Evolutionary conservation across 1,284 basidiomycete genomes (phyloP), one percentile per base, ranked within the genome.

Genomic region (Hymenochaete sp.): DNA sequence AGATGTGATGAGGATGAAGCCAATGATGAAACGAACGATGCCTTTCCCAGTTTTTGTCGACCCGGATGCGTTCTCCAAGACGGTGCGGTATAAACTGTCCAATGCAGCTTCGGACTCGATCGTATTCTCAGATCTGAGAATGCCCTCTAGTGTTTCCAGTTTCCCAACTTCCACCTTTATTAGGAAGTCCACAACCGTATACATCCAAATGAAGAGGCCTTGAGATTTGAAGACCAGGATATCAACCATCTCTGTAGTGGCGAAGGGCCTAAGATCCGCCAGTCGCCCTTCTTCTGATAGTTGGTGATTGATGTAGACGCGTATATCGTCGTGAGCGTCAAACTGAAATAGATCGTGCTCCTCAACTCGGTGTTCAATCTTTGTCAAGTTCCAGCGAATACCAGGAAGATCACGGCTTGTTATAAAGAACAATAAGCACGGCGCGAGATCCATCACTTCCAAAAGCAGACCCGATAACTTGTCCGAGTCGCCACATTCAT

Each of bases 171-270:
- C 27, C 11, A 22, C 21, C 22, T 32, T 22, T 9, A 22, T 21
- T 2, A 44, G 26, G 9, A 36, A 26, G 14, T 44, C 38, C 4
- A 44, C 33, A 4, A 35, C 43, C 24, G 43, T 44, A 2, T 32
- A 44, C n/a, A 24, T 35, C 43, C 43, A 44, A 14, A 44, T 38
- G 22, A 44, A 44, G 9, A 44, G 42, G 3, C 42, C 42, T 35
- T 50, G 44, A 3, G 58, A 49, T 27, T 51, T 58, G 16, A 52
- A 29, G 13, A 56, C 52, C 19, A 61, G 47, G 26, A 29, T 27
- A 10, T 52, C 48, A 9, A 58, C 35, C 33, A 14, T 7, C 8
- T 8, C 33, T 14, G n/a, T 18, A 16, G 14, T 5, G 6, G 6
- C 33, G 8, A 5, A 13, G 7, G 19, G 19, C 19, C 56, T 52